Conservation (phyloP, 208 protist genomes). For the Leishmania amazonensis region DNA sequence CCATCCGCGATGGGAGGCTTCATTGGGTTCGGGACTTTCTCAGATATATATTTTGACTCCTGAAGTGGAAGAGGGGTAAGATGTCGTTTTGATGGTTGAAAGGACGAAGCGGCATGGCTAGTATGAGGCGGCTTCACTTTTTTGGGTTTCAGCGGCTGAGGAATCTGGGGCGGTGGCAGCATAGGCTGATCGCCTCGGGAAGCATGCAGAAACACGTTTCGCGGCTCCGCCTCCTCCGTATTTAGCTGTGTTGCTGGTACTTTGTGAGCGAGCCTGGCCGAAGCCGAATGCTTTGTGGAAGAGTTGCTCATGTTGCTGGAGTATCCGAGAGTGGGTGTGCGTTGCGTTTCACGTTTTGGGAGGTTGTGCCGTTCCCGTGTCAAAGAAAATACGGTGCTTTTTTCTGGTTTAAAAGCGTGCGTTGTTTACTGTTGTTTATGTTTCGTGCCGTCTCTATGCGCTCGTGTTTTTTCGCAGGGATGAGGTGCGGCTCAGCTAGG, state of each 20-base stretch:
- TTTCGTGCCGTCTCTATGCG: background rate
- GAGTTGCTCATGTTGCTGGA: slow-evolving; percentile 1
- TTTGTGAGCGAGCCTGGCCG: background rate
- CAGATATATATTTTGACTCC: too few relatives aligned
- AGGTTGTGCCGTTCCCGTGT: background rate
- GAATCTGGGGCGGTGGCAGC: background rate
- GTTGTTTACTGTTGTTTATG: too few relatives aligned
- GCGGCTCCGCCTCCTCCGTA: background rate
- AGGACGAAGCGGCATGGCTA: background rate
- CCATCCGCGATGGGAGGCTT: background rate
- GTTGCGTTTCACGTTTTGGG: background rate
- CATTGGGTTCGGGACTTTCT: background rate
- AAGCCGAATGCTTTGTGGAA: background rate
- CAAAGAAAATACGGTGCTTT: too few relatives aligned
- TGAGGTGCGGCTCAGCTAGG: background rate
- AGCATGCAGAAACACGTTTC: background rate
- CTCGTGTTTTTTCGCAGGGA: background rate
- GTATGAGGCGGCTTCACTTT: background rate
- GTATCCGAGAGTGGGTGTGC: background rate
- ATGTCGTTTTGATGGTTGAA: background rate
- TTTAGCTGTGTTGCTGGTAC: background rate
- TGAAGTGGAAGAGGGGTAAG: background rate
- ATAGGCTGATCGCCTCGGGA: background rate
- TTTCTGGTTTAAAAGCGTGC: too few relatives aligned
- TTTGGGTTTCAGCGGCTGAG: background rate